phyloP scores from a whole-genome alignment of 257 asterid genomes.

The Solanum dulcamara region DNA sequence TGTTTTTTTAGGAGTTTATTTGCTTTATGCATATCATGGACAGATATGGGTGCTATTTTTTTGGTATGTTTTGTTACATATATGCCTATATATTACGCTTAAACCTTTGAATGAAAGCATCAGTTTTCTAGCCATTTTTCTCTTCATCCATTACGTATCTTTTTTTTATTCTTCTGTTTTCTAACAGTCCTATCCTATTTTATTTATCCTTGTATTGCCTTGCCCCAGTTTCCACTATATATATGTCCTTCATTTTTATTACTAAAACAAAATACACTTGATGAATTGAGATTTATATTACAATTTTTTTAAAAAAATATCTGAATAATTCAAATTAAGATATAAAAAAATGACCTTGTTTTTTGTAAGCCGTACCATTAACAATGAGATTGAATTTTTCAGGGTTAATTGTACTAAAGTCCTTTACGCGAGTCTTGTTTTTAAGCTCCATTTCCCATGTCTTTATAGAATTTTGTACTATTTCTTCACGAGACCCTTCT shows the following conservation, averaged over 20 bases:
- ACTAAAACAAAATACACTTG: not conserved
- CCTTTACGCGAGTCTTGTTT: conserved; percentile 5
- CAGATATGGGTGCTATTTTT: too few species aligned
- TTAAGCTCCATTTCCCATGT: not conserved
- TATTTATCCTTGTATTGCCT: too few species aligned
- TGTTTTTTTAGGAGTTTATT: not conserved
- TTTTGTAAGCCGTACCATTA: conserved; percentile 36
- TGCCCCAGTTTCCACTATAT: not conserved
- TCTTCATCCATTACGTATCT: too few species aligned
- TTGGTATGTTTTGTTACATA: too few species aligned
- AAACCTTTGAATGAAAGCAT: too few species aligned
- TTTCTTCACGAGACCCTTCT: not conserved
- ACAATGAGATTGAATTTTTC: conserved; percentile 67
- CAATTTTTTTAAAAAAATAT: too few species aligned
- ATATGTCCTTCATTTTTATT: too few species aligned
- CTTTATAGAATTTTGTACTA: not conserved
- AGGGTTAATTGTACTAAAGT: conserved; percentile 62
- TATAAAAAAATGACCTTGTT: not conserved
- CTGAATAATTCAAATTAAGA: not conserved
- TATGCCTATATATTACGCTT: too few species aligned
- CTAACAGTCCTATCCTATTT: too few species aligned
- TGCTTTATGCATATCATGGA: too few species aligned
- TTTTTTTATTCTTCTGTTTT: too few species aligned
- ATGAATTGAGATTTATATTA: not conserved
- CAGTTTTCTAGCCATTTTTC: too few species aligned